Base-by-base conservation (phyloP, 805 yeast species). In the Sugiyamaella boreocaroliniensis region DNA sequence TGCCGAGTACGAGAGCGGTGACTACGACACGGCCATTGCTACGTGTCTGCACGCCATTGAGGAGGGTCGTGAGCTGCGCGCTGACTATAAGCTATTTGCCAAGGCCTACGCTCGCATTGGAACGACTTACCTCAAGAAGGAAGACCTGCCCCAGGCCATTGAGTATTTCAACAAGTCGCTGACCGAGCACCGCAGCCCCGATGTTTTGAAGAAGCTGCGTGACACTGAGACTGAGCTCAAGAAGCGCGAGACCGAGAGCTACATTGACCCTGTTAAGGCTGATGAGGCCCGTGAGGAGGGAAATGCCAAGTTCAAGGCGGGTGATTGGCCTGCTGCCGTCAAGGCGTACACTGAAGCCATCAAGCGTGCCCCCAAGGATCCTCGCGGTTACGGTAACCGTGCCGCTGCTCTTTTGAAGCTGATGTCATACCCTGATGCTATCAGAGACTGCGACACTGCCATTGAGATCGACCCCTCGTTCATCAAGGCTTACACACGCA, bases 181-280 rank as follows among this genome's bases (percentile, higher is more conserved):
- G 66, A 93, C 98, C 45, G 99, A 93, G 75, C 97, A 89, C 73
- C 83, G 99, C 75, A 88, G 96, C 19, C 96, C 98, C 22, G 97
- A 89, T 54, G 87, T 88, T 26, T 77, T 93, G 63, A 82, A 81
- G 62, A 93, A 92, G 73, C 80, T 93, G 66, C 85, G 98, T 73
- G 70, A 82, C 15, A 77, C 96, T 40, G 97, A 93, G 72, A 89
- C 87, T 70, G 86, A 85, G 61, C 76, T 88, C 61, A 90, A 93
- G 75, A 76, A 75, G 53, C 76, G 78, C 65, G 97, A 89, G 71
- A 80, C 86, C 41, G 80, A 80, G 63, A 80, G 83, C 34, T 93
- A 90, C 68, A 71, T 92, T 61, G 85, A 89, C 68, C 95, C 96
- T 40, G 97, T 76, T 61, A 83, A 87, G 72, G 97, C 98, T 9